Conservation (phyloP, 2,329 filamentous ascomycete genomes). For the Hymenoscyphus scutula region DNA sequence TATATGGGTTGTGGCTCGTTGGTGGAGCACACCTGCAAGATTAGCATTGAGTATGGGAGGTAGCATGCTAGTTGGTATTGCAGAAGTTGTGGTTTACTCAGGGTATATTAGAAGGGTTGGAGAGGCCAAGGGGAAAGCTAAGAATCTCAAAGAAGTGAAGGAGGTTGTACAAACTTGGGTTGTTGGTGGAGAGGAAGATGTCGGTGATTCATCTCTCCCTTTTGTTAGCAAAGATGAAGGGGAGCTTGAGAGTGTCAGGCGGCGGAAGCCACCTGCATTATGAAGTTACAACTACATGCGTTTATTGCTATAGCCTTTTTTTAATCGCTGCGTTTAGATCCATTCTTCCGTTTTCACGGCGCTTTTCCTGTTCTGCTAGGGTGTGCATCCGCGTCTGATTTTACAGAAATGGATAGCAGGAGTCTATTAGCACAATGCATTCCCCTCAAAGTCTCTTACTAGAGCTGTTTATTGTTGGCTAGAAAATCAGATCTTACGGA, state of each 20-base stretch:
- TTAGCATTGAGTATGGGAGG: conserved; percentile 70
- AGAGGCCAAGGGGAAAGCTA: conserved; percentile 64
- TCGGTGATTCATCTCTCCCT: conserved; percentile 12
- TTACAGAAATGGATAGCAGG: no score
- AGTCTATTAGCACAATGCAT: no score
- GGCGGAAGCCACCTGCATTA: not conserved
- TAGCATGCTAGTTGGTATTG: conserved; percentile 66
- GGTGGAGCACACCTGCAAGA: conserved; percentile 71
- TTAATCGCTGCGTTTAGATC: no score
- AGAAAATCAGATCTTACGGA: no score
- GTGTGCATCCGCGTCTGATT: no score
- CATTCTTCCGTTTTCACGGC: no score
- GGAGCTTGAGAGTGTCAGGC: not conserved
- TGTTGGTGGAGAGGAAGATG: conserved; percentile 43
- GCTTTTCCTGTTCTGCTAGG: no score
- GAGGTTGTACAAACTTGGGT: conserved; percentile 73
- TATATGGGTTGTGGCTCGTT: conserved; percentile 73
- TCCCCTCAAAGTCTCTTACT: no score
- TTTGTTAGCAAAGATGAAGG: not conserved
- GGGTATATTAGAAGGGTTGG: conserved; percentile 71
- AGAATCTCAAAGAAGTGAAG: conserved; percentile 60
- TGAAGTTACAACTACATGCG: not conserved
- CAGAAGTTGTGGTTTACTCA: conserved; percentile 74
- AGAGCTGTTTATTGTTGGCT: no score
- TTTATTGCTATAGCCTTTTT: no score